phyloP scores from a whole-genome alignment of 129 eudicot species.

The Artemisia argyi region DNA sequence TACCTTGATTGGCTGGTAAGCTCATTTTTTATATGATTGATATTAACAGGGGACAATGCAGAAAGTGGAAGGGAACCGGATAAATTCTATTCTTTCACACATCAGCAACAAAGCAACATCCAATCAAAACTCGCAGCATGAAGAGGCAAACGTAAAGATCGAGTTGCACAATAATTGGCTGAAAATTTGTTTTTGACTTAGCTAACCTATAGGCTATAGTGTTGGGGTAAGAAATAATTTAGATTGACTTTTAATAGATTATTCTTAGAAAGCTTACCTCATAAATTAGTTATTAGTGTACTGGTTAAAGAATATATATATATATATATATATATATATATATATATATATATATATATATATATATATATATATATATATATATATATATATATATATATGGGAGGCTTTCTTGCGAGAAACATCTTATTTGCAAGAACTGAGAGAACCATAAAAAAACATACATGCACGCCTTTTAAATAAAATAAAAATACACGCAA shows the following conservation, averaged over 20 bases:
- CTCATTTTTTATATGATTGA: background rate
- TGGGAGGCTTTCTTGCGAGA: no score
- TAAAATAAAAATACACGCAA: no score
- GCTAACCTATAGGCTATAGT: slow-evolving; percentile 17
- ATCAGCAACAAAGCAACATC: slow-evolving; percentile 34
- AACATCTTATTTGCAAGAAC: no score
- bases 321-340: no score
- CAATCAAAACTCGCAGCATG: slow-evolving; percentile 18
- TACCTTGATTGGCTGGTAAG: slow-evolving; percentile 14
- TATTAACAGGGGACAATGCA: slow-evolving; percentile 20
- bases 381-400: no score
- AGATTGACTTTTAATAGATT: slow-evolving; percentile 20
- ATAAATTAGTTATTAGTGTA: slow-evolving; percentile 11
- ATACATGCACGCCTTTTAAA: no score
- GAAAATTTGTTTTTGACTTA: slow-evolving; percentile 22
- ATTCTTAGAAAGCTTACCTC: slow-evolving; percentile 23
- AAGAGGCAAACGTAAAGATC: slow-evolving; percentile 1
- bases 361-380: no score
- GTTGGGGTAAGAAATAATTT: slow-evolving; percentile 18
- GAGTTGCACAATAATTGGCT: slow-evolving; percentile 18
- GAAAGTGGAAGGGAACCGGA: slow-evolving; percentile 32
- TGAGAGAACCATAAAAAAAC: no score
- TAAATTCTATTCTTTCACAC: slow-evolving; percentile 37
- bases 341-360: no score
- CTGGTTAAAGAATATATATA: slow-evolving; percentile 42